Base-by-base conservation (phyloP, 352 stramenopile genomes). In the Globisporangium echinulatum region DNA sequence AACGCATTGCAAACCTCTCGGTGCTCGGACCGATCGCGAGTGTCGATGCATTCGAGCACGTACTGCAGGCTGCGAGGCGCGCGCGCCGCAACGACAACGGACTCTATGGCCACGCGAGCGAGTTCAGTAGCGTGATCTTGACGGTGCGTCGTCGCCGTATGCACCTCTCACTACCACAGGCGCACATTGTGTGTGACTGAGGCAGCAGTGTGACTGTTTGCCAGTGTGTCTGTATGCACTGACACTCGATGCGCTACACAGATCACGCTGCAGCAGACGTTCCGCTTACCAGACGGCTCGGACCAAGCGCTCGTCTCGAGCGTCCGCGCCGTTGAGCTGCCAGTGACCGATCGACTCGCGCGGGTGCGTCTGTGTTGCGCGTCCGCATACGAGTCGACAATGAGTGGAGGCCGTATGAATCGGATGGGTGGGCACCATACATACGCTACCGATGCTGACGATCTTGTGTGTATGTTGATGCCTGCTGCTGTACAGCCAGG, bases 41-140 rank as follows among this genome's bases (percentile, higher is more conserved):
- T 2, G 1, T 64, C 7, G 59, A 65, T 0, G 53, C 54, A 3
- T 77, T 85, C 15, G 36, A 63, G 0, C 61, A 61, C 47, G 52
- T 84, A 1, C 1, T 89, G 3, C 62, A 72, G 13, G 25, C 55
- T 8, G 75, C 70, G 5, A 54, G 68, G 37, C 53, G 54, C 33
- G 59, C 62, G 33, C 67, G 77, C 56, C 60, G 61, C 9, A 72
- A n/a, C 33, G 53, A 62, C 13, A 69, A 59, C 13, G 74, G 72
- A 7, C 37, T 78, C 2, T 83, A 76, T 54, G 78, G 78, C 33
- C 70, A 74, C 49, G 68, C 70, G 0, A 61, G 50, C 10, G 74
- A 86, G 14, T 88, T 86, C 58, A 80, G 61, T 53, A 74, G 68
- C 37, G 71, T 69, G 8, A 61, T 86, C 2, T 43, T 89, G n/a